These are phyloP conservation scores for Aspergillus fischeri DNA, from an alignment of 2,329 filamentous ascomycete species.

Conservation along the genomic window DNA sequence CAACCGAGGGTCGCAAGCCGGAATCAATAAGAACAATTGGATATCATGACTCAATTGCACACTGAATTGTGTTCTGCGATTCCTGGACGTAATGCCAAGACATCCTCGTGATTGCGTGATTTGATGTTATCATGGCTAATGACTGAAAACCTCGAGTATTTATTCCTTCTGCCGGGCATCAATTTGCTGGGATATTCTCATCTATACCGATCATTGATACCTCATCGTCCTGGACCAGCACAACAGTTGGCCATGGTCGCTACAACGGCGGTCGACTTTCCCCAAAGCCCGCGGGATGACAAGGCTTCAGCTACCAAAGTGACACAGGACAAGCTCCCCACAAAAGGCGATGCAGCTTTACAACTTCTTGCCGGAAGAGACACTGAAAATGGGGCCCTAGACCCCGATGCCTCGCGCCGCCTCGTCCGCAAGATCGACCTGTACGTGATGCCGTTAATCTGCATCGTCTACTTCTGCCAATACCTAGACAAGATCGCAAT, in stretches of 20 bases:
- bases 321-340: neutral
- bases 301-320: neutral
- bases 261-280: neutral
- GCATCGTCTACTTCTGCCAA: conserved; percentile 28
- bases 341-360: conserved; percentile 4
- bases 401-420: conserved; percentile 7
- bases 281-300: neutral
- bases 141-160: neutral
- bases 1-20: neutral
- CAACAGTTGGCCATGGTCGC: neutral
- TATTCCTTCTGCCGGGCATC: neutral
- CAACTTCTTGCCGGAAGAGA: neutral
- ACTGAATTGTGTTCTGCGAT: neutral
- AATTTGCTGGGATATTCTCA: neutral
- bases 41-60: neutral
- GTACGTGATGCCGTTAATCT: conserved; percentile 28
- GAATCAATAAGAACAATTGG: neutral
- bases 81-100: neutral
- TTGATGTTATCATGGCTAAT: neutral
- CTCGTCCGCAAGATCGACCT: conserved; percentile 28
- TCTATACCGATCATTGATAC: neutral
- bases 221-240: neutral
- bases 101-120: neutral
- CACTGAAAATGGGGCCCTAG: neutral
- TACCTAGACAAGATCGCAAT: conserved; percentile 26